Evolutionary conservation across 306 rosid species (phyloP).

Genomic region (Mimosa pudica): DNA sequence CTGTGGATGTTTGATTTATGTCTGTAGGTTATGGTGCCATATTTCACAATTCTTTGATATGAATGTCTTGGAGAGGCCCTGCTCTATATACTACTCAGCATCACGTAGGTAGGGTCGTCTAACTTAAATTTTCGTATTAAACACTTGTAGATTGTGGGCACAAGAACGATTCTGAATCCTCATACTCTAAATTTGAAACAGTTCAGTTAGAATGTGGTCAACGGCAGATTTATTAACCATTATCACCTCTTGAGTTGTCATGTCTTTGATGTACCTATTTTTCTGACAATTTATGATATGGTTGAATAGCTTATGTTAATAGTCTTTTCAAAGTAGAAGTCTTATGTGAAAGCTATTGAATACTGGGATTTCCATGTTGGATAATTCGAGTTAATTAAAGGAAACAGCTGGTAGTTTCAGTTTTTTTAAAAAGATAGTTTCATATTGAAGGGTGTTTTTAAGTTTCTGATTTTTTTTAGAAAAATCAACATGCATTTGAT

Average conservation of each 20-base stretch:
- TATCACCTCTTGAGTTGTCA: background rate
- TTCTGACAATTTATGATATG: constrained; percentile 16
- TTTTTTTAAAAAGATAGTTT: too few relatives aligned
- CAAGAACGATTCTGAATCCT: constrained; percentile 17
- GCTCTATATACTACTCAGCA: background rate
- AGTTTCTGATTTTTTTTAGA: too few relatives aligned
- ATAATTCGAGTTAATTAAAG: constrained; percentile 22
- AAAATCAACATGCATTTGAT: too few relatives aligned
- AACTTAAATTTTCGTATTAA: background rate
- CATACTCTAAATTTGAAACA: background rate
- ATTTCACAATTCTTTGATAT: constrained; percentile 20
- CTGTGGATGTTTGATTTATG: background rate
- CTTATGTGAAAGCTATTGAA: constrained; percentile 18
- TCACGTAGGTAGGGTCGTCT: background rate
- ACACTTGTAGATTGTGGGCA: background rate
- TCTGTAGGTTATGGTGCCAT: constrained; percentile 8
- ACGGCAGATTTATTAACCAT: background rate
- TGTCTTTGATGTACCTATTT: constrained; percentile 21
- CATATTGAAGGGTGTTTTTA: too few relatives aligned
- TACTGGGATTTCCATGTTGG: constrained; percentile 24
- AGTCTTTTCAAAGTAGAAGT: constrained; percentile 2
- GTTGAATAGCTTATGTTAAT: background rate
- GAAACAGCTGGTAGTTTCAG: constrained; percentile 8
- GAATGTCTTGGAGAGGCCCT: constrained; percentile 14
- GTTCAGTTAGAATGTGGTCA: constrained; percentile 10